Evolutionary conservation across 2,329 filamentous ascomycete species (phyloP), one percentile per base, ranked within the genome.

Genomic region (Curvularia sp.): DNA sequence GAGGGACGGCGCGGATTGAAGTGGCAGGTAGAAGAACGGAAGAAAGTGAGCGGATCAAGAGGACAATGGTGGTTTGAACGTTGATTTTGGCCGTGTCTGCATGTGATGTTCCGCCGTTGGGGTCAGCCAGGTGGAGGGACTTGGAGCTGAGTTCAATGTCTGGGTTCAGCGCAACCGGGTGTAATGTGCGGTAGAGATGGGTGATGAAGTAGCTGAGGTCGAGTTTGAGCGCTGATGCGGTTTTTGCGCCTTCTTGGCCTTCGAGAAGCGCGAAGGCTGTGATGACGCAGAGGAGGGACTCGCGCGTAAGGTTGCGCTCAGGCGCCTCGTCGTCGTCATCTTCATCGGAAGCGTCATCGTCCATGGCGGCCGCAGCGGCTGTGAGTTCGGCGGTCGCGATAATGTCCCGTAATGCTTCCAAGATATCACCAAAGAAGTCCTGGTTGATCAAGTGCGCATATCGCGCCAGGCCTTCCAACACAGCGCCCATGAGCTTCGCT

Each of bases 381-480:
- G 70, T 74, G n/a, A 79, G 72, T 57, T 82, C 77, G 52, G 90
- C 89, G 66, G 93, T 87, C 4, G 87, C 86, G 69, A 98, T 94
- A 44, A 99, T 85, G 64, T 99, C 95, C 77, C 96, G 96, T 39
- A 99, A 83, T 0, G 93, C 94, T 78, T 98, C 95, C 10, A 99
- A 86, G 30, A 99, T 84, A 74, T 99, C 95, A 28, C 94, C 95
- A 70, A 99, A 99, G 82, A 99, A 98, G 75, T 99, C 92, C 74
- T 99, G 93, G 80, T 99, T 99, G 83, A 99, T 99, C 59, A 99
- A 85, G 75, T 97, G 95, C 3, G 93, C 89, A 74, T 96, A 99
- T 74, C 93, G 93, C 50, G 94, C 93, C 22, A 99, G 82, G 28
- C 95, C 95, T 80, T 98, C 95, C 5, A 99, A 85, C 0, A 97